Conservation (phyloP, 2,329 filamentous ascomycete species). For the Microdochium nivale region DNA sequence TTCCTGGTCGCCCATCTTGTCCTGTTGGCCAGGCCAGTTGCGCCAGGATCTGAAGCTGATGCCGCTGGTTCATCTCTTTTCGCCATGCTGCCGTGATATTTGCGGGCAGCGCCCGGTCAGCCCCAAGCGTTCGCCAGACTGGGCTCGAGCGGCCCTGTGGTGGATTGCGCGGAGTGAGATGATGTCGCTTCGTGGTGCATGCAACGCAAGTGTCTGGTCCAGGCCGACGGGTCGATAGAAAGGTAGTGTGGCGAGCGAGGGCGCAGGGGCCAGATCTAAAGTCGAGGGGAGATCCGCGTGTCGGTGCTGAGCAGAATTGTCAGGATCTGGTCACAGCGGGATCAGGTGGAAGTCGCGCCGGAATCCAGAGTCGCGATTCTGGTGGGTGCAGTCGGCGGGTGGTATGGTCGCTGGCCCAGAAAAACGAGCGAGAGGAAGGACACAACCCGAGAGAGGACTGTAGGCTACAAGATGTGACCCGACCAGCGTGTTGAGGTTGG, state of each 20-base stretch:
- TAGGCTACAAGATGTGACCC: too few species aligned
- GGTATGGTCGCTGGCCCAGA: too few species aligned
- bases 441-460: neutral
- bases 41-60: conserved; percentile 6
- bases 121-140: conserved; percentile 31
- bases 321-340: too few species aligned
- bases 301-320: too few species aligned
- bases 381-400: neutral
- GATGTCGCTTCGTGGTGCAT: neutral
- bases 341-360: too few species aligned
- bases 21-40: conserved; percentile 44
- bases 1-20: conserved; percentile 96
- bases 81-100: conserved; percentile 23
- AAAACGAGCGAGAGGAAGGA: too few species aligned
- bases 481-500: neutral
- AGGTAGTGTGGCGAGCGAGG: too few species aligned
- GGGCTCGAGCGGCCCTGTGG: conserved; percentile 19
- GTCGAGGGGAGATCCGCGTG: too few species aligned
- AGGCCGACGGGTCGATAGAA: too few species aligned
- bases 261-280: too few species aligned
- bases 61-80: conserved; percentile 18
- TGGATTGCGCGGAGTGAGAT: neutral
- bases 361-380: neutral
- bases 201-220: neutral
- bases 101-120: conserved; percentile 34